These are phyloP conservation scores for Tuber umbilicatum DNA, from an alignment of 495 filamentous ascomycete species.

Conservation along the genomic window DNA sequence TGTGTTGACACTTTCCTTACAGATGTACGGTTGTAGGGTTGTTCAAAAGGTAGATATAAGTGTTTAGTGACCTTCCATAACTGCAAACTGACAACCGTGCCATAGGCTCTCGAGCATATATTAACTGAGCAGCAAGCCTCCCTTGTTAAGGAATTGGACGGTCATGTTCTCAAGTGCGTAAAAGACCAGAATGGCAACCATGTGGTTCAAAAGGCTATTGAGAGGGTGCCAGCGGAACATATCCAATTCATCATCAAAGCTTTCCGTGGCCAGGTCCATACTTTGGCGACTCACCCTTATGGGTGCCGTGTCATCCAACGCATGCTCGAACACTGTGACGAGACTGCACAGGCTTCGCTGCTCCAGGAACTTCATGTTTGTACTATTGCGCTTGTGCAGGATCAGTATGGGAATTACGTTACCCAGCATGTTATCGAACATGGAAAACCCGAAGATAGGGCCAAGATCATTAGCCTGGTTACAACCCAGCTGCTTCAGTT, in stretches of 20 bases:
- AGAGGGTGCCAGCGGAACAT: conserved; percentile 70
- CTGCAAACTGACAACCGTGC: conserved; percentile 30
- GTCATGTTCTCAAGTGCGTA: conserved; percentile 71
- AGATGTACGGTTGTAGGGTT: conserved; percentile 94
- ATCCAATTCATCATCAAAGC: conserved; percentile 85
- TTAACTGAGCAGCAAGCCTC: conserved; percentile 81
- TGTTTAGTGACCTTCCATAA: neutral
- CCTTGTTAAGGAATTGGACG: conserved; percentile 74
- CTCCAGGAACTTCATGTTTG: conserved; percentile 73
- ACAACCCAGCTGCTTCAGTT: conserved; percentile 62
- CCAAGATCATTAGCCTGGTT: conserved; percentile 65
- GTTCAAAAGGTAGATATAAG: conserved; percentile 70
- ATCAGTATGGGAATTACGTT: conserved; percentile 96
- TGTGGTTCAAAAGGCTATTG: conserved; percentile 91
- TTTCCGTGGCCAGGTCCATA: conserved; percentile 71
- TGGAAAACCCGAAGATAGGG: conserved; percentile 68
- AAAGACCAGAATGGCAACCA: conserved; percentile 94
- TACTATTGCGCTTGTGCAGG: conserved; percentile 64
- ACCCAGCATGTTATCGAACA: conserved; percentile 87
- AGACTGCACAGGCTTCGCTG: conserved; percentile 61
- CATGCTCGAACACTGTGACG: conserved; percentile 78
- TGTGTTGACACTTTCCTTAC: conserved; percentile 67
- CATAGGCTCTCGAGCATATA: conserved; percentile 81
- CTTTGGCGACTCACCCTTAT: conserved; percentile 72
- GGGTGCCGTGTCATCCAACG: conserved; percentile 92